Evolutionary conservation across 2,329 filamentous ascomycete genomes (phyloP).

Genomic region (Monosporascus ibericus): DNA sequence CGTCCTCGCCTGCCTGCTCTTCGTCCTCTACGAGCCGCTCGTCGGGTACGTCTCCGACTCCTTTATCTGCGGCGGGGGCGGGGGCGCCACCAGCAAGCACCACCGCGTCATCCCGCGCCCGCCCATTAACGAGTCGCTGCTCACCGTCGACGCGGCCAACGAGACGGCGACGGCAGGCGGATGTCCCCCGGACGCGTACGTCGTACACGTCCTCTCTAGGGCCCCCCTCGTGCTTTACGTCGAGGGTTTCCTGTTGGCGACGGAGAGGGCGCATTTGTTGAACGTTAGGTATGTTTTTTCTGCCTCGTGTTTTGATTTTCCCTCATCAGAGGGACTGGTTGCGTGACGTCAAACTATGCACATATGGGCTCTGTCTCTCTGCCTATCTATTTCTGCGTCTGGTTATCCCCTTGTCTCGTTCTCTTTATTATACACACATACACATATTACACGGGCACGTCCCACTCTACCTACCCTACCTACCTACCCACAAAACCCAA

Average conservation of each 20-base stretch:
- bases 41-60: constrained; percentile 26
- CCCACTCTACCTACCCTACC: not conserved
- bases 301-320: too few relatives aligned
- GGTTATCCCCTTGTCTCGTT: too few relatives aligned
- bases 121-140: constrained; percentile 42
- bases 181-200: constrained; percentile 37
- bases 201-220: constrained; percentile 40
- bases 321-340: too few relatives aligned
- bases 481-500: not conserved
- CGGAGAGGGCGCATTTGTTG: constrained; percentile 41
- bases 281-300: constrained; percentile 39
- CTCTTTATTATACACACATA: not conserved
- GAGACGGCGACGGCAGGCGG: constrained; percentile 19
- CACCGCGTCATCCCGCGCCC: constrained; percentile 31
- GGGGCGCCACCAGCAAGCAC: not conserved
- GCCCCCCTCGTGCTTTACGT: constrained; percentile 49
- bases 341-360: too few relatives aligned
- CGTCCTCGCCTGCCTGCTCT: constrained; percentile 34
- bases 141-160: constrained; percentile 39
- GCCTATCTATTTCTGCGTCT: not conserved
- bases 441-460: not conserved
- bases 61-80: not conserved
- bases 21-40: constrained; percentile 38
- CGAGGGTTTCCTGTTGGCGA: constrained; percentile 41
- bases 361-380: not conserved